Percentiles rank a stretch among this genome's conserved stretches.
Conservation (phyloP, 768 basidiomycete species). For the Phanerochaete sordida region DNA sequence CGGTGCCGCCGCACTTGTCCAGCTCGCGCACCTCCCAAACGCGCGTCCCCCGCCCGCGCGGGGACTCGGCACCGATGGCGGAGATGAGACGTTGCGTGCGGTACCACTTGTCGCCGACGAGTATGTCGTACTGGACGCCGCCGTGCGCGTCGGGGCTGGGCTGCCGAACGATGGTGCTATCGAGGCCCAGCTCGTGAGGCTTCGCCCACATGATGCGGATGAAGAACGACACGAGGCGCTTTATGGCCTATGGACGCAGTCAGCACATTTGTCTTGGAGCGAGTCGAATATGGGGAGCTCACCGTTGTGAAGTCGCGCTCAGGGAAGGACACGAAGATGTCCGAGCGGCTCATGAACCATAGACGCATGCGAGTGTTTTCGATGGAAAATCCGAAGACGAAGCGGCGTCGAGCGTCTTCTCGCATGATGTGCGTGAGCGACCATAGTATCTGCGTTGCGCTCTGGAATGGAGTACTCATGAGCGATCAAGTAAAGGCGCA, state of each 20-base stretch:
- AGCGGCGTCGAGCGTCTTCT: slow-evolving; percentile 23
- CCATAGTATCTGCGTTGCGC: slow-evolving; percentile 22
- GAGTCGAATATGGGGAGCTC: neutral
- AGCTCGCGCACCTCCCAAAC: slow-evolving; percentile 10
- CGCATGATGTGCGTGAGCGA: slow-evolving; percentile 25
- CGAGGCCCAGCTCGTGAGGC: neutral
- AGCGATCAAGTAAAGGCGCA: no score
- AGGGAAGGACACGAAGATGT: slow-evolving; percentile 13
- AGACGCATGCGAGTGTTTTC: slow-evolving; percentile 23
- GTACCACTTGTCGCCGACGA: neutral
- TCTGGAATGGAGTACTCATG: neutral
- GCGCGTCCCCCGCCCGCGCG: slow-evolving; percentile 12
- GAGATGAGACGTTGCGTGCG: slow-evolving; percentile 4
- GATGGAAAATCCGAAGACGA: slow-evolving; percentile 26
- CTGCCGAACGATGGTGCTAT: neutral
- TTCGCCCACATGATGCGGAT: neutral
- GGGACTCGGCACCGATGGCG: slow-evolving; percentile 5
- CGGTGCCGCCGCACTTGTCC: neutral
- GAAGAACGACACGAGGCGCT: neutral
- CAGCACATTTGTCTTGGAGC: neutral
- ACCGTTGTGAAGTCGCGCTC: slow-evolving; percentile 15
- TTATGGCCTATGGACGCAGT: neutral
- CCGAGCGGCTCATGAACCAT: slow-evolving; percentile 26
- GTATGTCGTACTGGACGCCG: neutral
- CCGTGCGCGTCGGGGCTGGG: neutral